phyloP scores from a whole-genome alignment of 768 basidiomycete species.

The Infundibulicybe gibba region DNA sequence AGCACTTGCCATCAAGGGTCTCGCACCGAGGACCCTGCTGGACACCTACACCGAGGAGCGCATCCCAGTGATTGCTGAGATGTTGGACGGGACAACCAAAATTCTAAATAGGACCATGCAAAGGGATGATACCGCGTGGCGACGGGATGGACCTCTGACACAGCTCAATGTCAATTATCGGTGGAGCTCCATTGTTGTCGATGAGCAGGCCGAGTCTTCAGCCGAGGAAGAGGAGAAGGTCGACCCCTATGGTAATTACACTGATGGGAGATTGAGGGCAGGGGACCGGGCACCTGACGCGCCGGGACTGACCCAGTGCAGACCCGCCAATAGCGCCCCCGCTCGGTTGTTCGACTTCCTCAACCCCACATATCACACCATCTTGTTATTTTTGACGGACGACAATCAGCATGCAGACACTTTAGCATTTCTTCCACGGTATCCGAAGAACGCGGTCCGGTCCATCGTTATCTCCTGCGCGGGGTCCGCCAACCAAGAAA shows the following conservation, averaged over 20 bases:
- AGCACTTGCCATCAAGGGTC: constrained; percentile 32
- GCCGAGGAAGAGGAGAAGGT: constrained; percentile 13
- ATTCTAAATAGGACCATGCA: constrained; percentile 17
- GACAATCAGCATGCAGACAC: background rate
- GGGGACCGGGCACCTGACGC: constrained; percentile 48
- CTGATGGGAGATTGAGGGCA: constrained; percentile 22
- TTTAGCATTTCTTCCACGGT: too few species aligned
- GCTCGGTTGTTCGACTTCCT: constrained; percentile 31
- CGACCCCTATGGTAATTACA: constrained; percentile 9
- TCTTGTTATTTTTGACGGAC: constrained; percentile 30
- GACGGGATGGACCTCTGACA: constrained; percentile 13
- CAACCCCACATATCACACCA: constrained; percentile 29
- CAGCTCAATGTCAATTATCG: constrained; percentile 45
- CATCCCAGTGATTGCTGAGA: constrained; percentile 39
- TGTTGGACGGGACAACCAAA: constrained; percentile 35
- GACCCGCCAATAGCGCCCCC: constrained; percentile 2
- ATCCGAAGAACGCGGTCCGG: constrained; percentile 14
- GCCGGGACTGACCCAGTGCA: constrained; percentile 18
- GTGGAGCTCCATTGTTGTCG: constrained; percentile 37
- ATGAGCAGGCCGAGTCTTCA: constrained; percentile 13
- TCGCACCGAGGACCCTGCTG: constrained; percentile 31
- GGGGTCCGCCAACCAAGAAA: constrained; percentile 4
- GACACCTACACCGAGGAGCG: constrained; percentile 40
- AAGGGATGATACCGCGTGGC: constrained; percentile 4
- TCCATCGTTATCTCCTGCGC: constrained; percentile 16